These are phyloP conservation scores for Phragmites australis DNA, from an alignment of 176 grass and related monocot species.

Conservation along the genomic window DNA sequence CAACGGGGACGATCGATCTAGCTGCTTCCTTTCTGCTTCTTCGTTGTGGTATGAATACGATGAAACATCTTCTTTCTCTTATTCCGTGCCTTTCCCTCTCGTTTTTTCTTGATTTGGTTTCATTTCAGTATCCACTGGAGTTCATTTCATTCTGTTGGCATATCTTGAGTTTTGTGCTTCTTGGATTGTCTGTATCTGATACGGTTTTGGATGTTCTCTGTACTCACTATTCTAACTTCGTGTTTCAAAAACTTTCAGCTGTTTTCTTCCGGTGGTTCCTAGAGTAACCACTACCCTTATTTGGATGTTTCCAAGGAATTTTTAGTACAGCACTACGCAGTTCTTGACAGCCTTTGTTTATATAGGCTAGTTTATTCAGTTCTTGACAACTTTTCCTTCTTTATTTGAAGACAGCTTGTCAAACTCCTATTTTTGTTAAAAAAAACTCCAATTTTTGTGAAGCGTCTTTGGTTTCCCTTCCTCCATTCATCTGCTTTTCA, in stretches of 20 bases:
- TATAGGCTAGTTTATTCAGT: conserved; percentile 22
- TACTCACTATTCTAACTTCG: not conserved
- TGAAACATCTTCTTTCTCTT: no score
- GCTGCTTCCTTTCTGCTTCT: no score
- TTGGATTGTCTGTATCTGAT: not conserved
- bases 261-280: conserved; percentile 20
- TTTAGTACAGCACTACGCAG: conserved; percentile 9
- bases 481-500: not conserved
- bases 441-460: conserved; percentile 29
- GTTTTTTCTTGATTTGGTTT: no score
- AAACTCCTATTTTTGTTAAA: conserved; percentile 33
- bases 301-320: conserved; percentile 29
- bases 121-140: no score
- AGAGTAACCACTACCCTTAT: conserved; percentile 3
- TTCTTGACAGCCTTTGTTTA: conserved; percentile 22
- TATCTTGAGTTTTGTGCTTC: no score
- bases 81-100: no score
- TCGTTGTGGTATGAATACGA: no score
- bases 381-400: conserved; percentile 1
- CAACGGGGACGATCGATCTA: no score
- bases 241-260: not conserved
- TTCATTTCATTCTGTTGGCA: no score
- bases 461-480: not conserved
- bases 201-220: conserved; percentile 1
- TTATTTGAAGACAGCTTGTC: conserved; percentile 34